Evolutionary conservation across 257 asterid species (phyloP).

Genomic region (Solanum verrucosum): DNA sequence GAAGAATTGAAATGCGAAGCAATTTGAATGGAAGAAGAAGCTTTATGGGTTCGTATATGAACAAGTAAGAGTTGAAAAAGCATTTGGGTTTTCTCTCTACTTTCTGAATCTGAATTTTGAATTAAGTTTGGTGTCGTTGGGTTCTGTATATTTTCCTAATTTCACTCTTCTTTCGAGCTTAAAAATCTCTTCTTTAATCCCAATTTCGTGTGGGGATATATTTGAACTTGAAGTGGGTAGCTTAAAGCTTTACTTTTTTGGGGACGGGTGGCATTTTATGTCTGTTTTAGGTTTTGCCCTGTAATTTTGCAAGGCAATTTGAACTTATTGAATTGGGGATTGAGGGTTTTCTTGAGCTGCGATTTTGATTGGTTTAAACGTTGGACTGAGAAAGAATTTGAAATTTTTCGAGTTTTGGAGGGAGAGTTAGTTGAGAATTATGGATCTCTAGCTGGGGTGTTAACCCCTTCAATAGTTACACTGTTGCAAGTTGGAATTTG

Average conservation of each 20-base stretch:
- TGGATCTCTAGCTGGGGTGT: constrained; percentile 46
- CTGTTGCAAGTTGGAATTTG: constrained; percentile 18
- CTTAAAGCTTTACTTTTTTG: not conserved
- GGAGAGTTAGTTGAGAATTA: constrained; percentile 48
- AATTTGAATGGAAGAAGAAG: constrained; percentile 33
- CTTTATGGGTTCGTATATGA: constrained; percentile 39
- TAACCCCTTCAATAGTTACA: constrained; percentile 14
- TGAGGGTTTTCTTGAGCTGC: not conserved
- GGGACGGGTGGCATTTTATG: not conserved
- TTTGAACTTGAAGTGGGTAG: constrained; percentile 7
- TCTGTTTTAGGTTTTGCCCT: constrained; percentile 14
- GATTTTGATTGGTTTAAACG: constrained; percentile 5
- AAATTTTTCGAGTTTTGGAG: constrained; percentile 44
- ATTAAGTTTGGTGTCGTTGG: not conserved
- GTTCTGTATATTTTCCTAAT: not conserved
- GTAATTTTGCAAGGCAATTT: constrained; percentile 3
- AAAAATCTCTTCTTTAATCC: not conserved
- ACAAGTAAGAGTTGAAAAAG: constrained; percentile 25
- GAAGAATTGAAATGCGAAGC: constrained; percentile 38
- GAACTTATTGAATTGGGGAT: constrained; percentile 9
- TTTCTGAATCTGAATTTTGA: constrained; percentile 28
- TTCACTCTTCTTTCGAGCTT: not conserved
- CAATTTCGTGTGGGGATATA: not conserved
- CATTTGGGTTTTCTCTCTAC: constrained; percentile 3
- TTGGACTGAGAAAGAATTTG: constrained; percentile 22